Base-by-base conservation (phyloP, 805 yeast genomes). In the Komagataella ulmi region DNA sequence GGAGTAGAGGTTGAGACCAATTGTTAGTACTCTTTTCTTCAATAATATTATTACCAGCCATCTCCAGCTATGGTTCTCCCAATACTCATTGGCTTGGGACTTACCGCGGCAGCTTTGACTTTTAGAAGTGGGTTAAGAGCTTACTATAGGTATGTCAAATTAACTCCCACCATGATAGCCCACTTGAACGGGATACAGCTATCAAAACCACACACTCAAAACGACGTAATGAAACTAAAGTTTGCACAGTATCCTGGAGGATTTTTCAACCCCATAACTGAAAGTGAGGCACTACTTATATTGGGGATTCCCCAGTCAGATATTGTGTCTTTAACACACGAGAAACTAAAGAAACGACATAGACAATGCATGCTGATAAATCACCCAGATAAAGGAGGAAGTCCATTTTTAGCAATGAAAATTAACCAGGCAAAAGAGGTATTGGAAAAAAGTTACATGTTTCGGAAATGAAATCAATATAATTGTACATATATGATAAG, bases 311-410 rank as follows among this genome's bases (percentile, higher is more conserved):
- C 72, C 44, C 36, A 50, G 30, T 67, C 76, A 19, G 85, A 78
- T 52, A 76, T 84, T 49, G 66, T 79, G 50, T 66, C 70, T 52
- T 58, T 82, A 40, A 68, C 72, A 46, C 65, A 62, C 30, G 72
- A 72, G 10, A 61, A 76, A 56, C 70, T 91, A 57, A 83, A 83
- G 65, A 81, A 77, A 54, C 79, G 81, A 53, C 95, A 88, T 63
- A 74, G 95, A 60, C 70, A 69, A 54, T 74, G 84, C 62, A 88
- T 88, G 95, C 70, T 88, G 66, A 69, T 79, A 10, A 88, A 88
- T 64, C 96, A 88, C 63, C 96, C 96, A 1, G 96, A 88, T 65
- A 80, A 84, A 58, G 96, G 96, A 3, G 96, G 96, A 2, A 83
- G 90, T 48, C 80, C 88, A 17, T 85, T 75, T 57, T 59, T 88